Conservation (phyloP, 176 grass and related monocot genomes). For the Ampelocalamus luodianensis region DNA sequence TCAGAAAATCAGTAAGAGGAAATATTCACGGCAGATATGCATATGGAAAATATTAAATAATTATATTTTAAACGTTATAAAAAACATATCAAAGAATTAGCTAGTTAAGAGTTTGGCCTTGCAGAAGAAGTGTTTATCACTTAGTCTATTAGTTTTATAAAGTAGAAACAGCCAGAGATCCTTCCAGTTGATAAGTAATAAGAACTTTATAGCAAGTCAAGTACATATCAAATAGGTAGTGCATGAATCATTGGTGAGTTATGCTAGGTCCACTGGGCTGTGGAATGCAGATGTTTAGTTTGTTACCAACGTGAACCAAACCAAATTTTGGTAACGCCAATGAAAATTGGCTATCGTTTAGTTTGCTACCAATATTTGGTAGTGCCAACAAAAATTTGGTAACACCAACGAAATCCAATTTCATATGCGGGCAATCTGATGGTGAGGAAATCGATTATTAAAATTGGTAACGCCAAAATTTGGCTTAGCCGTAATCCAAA, state of each 20-base stretch:
- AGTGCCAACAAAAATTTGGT: too few species aligned
- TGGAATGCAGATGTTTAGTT: neutral
- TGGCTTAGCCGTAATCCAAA: too few species aligned
- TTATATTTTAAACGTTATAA: conserved; percentile 14
- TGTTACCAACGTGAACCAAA: too few species aligned
- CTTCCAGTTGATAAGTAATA: neutral
- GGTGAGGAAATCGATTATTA: too few species aligned
- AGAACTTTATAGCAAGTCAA: conserved; percentile 28
- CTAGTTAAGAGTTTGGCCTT: neutral
- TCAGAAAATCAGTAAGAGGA: conserved; percentile 34
- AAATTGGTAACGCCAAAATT: too few species aligned
- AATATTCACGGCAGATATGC: neutral
- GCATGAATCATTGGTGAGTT: neutral
- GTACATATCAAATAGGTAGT: neutral
- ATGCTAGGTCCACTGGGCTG: conserved; percentile 24
- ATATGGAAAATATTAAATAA: neutral
- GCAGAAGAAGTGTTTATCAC: neutral
- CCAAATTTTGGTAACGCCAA: too few species aligned
- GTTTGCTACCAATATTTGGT: too few species aligned
- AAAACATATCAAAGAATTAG: conserved; percentile 12
- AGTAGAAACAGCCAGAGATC: neutral
- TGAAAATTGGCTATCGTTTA: too few species aligned
- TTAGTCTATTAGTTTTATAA: conserved; percentile 18
- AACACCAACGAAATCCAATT: too few species aligned
- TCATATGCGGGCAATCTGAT: too few species aligned